phyloP scores from a whole-genome alignment of 2,329 filamentous ascomycete genomes.

The Paracoccidioides brasiliensis region DNA sequence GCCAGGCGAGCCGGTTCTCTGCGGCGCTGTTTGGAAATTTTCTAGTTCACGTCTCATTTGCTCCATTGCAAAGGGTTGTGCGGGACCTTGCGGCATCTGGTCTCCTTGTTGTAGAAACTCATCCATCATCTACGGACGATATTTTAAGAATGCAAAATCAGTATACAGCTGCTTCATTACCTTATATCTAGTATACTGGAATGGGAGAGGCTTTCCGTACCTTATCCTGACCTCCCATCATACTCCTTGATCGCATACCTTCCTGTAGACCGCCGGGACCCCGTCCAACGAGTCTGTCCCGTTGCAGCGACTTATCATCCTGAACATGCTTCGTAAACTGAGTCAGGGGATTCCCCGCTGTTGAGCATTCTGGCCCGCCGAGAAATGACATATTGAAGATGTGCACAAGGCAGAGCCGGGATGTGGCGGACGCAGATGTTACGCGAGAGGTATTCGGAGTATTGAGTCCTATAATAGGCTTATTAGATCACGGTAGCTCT shows the following conservation, averaged over 20 bases:
- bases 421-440: neutral
- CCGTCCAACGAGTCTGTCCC: slow-evolving; percentile 71
- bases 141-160: slow-evolving; percentile 2
- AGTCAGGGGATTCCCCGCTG: slow-evolving; percentile 85
- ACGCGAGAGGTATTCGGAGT: neutral
- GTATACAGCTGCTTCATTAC: neutral
- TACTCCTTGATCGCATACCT: slow-evolving; percentile 61
- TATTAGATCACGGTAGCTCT: neutral
- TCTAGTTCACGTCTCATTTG: slow-evolving; percentile 52
- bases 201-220: slow-evolving; percentile 25
- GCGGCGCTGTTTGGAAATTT: slow-evolving; percentile 35
- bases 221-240: slow-evolving; percentile 61
- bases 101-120: slow-evolving; percentile 74
- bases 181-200: too few relatives aligned
- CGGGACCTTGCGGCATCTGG: slow-evolving; percentile 42
- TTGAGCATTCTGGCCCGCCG: slow-evolving; percentile 91
- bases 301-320: slow-evolving; percentile 87
- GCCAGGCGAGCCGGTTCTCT: slow-evolving; percentile 41
- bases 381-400: slow-evolving; percentile 73
- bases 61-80: slow-evolving; percentile 51
- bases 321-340: slow-evolving; percentile 97
- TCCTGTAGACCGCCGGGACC: slow-evolving; percentile 58
- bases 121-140: slow-evolving; percentile 62
- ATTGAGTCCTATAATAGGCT: too few relatives aligned
- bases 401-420: neutral